Percentiles rank a stretch among this genome's conserved stretches.
These are phyloP conservation scores for Sugiyamaella japonica DNA, from an alignment of 1,139 yeast species.

Conservation along the genomic window DNA sequence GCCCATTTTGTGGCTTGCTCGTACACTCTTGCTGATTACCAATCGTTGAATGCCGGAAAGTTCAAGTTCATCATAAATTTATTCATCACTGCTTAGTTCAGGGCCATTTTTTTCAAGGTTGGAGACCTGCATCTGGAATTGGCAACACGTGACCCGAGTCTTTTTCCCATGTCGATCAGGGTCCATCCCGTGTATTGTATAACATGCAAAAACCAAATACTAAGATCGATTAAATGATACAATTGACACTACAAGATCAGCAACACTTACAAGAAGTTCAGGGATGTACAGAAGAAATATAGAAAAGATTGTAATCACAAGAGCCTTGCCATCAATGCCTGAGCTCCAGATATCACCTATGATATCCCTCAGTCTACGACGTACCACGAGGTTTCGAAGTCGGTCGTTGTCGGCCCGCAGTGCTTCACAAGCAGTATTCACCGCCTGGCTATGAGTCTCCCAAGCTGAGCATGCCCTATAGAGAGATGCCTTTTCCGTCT, in stretches of 20 bases:
- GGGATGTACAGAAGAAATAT: slow-evolving; percentile 5
- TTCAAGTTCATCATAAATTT: background rate
- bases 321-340: slow-evolving; percentile 6
- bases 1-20: background rate
- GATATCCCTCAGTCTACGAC: slow-evolving; percentile 2
- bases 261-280: slow-evolving; percentile 1
- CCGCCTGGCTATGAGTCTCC: background rate
- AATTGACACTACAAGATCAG: slow-evolving; percentile 6
- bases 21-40: slow-evolving; percentile 4
- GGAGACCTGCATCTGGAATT: slow-evolving; percentile 1
- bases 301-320: slow-evolving; percentile 1
- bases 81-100: background rate
- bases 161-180: background rate
- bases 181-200: background rate
- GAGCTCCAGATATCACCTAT: slow-evolving; percentile 4
- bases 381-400: background rate
- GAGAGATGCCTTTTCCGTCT: background rate
- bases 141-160: background rate
- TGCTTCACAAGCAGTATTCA: background rate
- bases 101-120: slow-evolving; percentile 12
- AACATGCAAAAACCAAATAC: background rate
- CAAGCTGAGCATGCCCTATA: slow-evolving; percentile 2
- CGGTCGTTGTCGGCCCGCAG: slow-evolving; percentile 5
- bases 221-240: background rate
- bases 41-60: slow-evolving; percentile 1